phyloP scores from a whole-genome alignment of 2,329 filamentous ascomycete genomes.

The Aphanoascus verrucosus region DNA sequence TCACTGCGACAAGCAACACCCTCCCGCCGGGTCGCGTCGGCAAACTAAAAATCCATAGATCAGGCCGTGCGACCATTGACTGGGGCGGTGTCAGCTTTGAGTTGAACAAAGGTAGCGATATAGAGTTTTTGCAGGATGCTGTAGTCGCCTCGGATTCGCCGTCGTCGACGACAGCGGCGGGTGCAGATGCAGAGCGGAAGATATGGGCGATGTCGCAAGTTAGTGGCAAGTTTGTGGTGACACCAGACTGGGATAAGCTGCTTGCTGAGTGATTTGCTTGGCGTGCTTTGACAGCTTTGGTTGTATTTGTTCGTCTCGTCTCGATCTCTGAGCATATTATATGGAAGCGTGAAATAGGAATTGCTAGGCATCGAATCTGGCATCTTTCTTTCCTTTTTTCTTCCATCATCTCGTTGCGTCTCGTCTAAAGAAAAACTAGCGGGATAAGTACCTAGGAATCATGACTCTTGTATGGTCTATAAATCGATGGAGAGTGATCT shows the following conservation, averaged over 20 bases:
- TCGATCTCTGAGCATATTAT: background rate
- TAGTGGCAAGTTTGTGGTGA: constrained; percentile 55
- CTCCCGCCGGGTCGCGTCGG: constrained; percentile 47
- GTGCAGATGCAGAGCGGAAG: constrained; percentile 26
- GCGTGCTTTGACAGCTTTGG: background rate
- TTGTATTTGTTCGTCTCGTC: background rate
- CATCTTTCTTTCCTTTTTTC: background rate
- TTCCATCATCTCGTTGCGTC: background rate
- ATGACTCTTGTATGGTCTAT: no score
- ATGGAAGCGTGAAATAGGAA: background rate
- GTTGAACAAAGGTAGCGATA: constrained; percentile 45
- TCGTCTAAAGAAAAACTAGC: background rate
- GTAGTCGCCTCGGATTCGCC: constrained; percentile 32
- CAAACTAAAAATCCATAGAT: constrained; percentile 51
- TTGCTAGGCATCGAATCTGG: background rate
- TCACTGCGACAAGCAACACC: constrained; percentile 33
- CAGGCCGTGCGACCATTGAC: constrained; percentile 50
- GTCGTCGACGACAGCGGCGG: constrained; percentile 20
- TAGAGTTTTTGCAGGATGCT: constrained; percentile 52
- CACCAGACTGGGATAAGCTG: constrained; percentile 50
- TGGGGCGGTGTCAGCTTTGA: constrained; percentile 54
- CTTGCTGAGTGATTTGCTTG: constrained; percentile 20
- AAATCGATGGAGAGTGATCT: no score
- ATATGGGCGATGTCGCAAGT: constrained; percentile 51
- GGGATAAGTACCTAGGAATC: no score